These are phyloP conservation scores for Scheffersomyces amazonensis DNA, from an alignment of 805 yeast species.

Conservation along the genomic window DNA sequence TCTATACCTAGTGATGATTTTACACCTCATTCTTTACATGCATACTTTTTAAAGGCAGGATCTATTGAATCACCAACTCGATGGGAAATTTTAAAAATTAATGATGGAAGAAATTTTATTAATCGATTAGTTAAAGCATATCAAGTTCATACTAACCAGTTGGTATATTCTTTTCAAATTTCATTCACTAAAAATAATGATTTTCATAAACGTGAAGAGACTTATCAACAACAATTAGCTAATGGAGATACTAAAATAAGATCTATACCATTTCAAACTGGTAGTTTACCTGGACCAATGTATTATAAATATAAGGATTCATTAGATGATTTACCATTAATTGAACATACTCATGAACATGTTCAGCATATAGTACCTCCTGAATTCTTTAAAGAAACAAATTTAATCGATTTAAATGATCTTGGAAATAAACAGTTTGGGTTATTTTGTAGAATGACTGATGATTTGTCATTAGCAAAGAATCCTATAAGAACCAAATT, in stretches of 20 bases:
- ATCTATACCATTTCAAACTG: constrained; percentile 29
- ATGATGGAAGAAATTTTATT: constrained; percentile 32
- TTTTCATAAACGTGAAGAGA: constrained; percentile 9
- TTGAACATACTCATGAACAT: constrained; percentile 27
- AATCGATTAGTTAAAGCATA: constrained; percentile 27
- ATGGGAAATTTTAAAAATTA: constrained; percentile 28
- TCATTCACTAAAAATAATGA: constrained; percentile 31
- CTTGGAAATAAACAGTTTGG: constrained; percentile 23
- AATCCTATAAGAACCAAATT: constrained; percentile 15
- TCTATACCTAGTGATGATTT: constrained; percentile 17
- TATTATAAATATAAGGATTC: constrained; percentile 19
- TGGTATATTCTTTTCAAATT: constrained; percentile 27
- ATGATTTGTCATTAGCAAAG: constrained; percentile 21
- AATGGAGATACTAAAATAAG: constrained; percentile 15
- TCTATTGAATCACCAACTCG: constrained; percentile 21
- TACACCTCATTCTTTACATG: constrained; percentile 38
- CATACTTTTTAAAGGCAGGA: constrained; percentile 37
- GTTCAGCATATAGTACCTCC: constrained; percentile 25
- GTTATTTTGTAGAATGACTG: constrained; percentile 27
- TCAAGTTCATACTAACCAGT: constrained; percentile 22
- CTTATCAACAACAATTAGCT: constrained; percentile 2
- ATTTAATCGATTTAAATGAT: constrained; percentile 7
- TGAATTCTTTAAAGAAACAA: constrained; percentile 11
- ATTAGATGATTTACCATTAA: constrained; percentile 11
- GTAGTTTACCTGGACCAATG: constrained; percentile 17